Base-by-base conservation (phyloP, 495 filamentous ascomycete genomes). In the Pyronema omphalodes region DNA sequence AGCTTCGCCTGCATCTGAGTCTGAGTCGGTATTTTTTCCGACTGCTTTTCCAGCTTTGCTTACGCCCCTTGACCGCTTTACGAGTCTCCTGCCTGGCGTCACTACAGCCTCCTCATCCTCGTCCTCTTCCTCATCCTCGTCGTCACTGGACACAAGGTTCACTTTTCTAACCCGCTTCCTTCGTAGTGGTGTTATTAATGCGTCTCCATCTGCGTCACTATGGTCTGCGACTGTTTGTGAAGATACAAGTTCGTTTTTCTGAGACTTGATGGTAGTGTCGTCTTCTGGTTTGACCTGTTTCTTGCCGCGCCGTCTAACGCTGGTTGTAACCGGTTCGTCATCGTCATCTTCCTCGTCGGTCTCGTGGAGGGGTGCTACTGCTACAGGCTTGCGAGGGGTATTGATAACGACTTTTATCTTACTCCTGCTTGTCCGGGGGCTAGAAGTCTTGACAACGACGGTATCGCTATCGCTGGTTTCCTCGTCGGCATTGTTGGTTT, bases 321-420 rank as follows among this genome's bases (percentile, higher is more conserved):
- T 44, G 29, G 1, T 37, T 23, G 8, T 17, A 6, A 51, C 23
- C 36, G n/a, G 44, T 11, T 8, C 39, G 11, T 11, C 40, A 9
- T 37, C 46, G 47, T 52, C 53, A 5, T 56, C 53, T 8, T 53
- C 57, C n/a, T 50, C 50, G 29, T 53, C 37, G 6, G 14, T 15
- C 43, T 57, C 37, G 15, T 37, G 37, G 44, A 14, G 43, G 47
- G 35, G n/a, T 53, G 19, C n/a, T 23, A 29, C 9, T 39, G 7
- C 8, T 51, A 9, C 7, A 34, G 11, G 6, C 37, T 53, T 43
- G 11, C 12, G 14, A 9, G 51, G 37, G 12, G 51, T 53, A 1
- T 18, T 2, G 29, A 43, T 40, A 43, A 53, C 35, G 34, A 51
- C 34, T 19, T 4, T 19, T 1, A 48, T 15, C 9, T 48, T 48